These are phyloP conservation scores for Mrakia gelida DNA, from an alignment of 768 basidiomycete genomes.

Conservation along the genomic window DNA sequence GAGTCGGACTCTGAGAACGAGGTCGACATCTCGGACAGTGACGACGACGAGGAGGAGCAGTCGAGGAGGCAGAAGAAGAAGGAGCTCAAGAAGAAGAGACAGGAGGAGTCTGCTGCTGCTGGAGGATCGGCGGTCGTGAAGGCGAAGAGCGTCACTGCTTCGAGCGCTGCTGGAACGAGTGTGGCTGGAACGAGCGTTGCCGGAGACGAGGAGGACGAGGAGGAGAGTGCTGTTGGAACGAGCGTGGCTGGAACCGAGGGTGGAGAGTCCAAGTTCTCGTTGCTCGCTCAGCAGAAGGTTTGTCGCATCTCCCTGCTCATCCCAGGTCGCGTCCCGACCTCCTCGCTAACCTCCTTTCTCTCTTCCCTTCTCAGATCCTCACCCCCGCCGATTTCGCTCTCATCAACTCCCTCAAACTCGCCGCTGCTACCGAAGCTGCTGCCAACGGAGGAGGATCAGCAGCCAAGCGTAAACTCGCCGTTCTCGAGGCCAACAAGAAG, in stretches of 20 bases:
- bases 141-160: not conserved
- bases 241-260: conserved; percentile 19
- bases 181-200: conserved; percentile 21
- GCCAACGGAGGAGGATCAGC: conserved; percentile 62
- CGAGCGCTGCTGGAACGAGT: conserved; percentile 4
- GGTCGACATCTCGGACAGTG: conserved; percentile 30
- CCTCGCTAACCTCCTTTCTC: not conserved
- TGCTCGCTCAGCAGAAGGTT: conserved; percentile 30
- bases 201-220: conserved; percentile 16
- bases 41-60: conserved; percentile 33
- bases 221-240: conserved; percentile 4
- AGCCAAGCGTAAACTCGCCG: conserved; percentile 83
- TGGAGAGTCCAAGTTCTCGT: conserved; percentile 21
- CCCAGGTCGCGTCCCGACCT: not conserved
- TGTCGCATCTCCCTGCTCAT: not conserved
- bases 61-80: conserved; percentile 28
- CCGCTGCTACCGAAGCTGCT: conserved; percentile 68
- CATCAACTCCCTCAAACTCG: conserved; percentile 77
- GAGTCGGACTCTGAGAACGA: conserved; percentile 31
- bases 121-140: not conserved
- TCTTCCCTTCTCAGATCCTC: conserved; percentile 61
- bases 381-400: conserved; percentile 95
- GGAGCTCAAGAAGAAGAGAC: conserved; percentile 24
- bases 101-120: conserved; percentile 1
- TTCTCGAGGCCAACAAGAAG: conserved; percentile 69